phyloP scores from a whole-genome alignment of 2,329 filamentous ascomycete species.

The Tolypocladium ovalisporum region DNA sequence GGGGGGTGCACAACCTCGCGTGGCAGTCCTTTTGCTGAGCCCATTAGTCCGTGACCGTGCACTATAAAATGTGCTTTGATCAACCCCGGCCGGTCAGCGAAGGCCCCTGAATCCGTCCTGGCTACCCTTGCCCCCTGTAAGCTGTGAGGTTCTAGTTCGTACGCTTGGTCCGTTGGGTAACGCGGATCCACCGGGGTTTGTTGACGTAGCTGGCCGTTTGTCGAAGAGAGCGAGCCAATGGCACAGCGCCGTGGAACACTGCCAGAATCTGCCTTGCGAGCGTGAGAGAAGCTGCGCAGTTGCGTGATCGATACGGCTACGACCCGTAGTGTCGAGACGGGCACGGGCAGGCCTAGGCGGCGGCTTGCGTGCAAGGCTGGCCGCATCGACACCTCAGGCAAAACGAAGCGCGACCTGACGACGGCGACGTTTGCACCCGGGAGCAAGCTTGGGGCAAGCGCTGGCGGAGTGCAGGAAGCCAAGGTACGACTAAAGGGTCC shows the following conservation, averaged over 20 bases:
- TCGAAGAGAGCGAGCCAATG: neutral
- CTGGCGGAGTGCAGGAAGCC: neutral
- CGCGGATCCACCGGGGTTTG: neutral
- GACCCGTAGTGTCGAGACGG: neutral
- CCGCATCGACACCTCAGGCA: neutral
- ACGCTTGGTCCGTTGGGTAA: neutral
- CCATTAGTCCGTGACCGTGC: neutral
- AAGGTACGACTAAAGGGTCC: no score
- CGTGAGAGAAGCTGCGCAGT: neutral
- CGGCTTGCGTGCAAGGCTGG: neutral
- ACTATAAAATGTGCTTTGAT: neutral
- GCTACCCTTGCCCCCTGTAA: neutral
- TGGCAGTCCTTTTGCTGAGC: conserved; percentile 7
- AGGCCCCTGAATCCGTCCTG: conserved; percentile 1
- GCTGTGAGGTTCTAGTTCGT: neutral
- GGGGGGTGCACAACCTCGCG: conserved; percentile 7
- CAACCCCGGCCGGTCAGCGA: conserved; percentile 2
- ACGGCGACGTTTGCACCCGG: neutral
- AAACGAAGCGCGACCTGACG: neutral
- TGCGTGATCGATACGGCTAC: neutral
- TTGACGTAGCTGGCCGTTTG: neutral
- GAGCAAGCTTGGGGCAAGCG: neutral
- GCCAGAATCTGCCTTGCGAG: neutral
- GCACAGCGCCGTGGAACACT: neutral
- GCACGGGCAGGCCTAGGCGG: neutral